Evolutionary conservation across 306 rosid species (phyloP).

Genomic region (Oxytropis ochrocephala): DNA sequence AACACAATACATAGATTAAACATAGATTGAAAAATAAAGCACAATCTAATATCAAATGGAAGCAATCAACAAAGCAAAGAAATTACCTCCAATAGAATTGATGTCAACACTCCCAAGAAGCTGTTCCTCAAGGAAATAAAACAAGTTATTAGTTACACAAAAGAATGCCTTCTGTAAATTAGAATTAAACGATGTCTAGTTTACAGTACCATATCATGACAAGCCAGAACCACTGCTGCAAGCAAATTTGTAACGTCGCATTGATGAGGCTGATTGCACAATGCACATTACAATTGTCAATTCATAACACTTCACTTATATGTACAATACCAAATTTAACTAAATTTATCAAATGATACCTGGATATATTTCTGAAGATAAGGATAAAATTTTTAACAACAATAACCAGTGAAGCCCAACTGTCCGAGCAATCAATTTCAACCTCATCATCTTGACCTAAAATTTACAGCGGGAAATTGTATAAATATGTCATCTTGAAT

Average conservation of each 20-base stretch:
- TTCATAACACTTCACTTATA: slow-evolving; percentile 17
- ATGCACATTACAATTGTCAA: slow-evolving; percentile 19
- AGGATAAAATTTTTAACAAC: slow-evolving; percentile 60
- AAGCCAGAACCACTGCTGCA: slow-evolving; percentile 85
- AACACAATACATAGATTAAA: too few relatives aligned
- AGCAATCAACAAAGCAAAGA: too few relatives aligned
- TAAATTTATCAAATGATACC: slow-evolving; percentile 37
- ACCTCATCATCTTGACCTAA: slow-evolving; percentile 84
- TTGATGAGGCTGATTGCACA: slow-evolving; percentile 81
- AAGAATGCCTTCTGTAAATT: too few relatives aligned
- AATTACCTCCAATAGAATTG: too few relatives aligned
- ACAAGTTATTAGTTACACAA: too few relatives aligned
- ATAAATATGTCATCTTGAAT: slow-evolving; percentile 5
- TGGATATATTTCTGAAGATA: slow-evolving; percentile 65
- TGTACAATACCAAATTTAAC: slow-evolving; percentile 15
- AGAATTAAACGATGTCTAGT: too few relatives aligned
- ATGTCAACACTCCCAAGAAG: too few relatives aligned
- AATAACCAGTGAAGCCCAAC: slow-evolving; percentile 80
- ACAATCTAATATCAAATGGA: too few relatives aligned
- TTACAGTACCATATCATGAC: slow-evolving; percentile 82
- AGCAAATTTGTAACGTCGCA: slow-evolving; percentile 69
- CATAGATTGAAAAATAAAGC: too few relatives aligned
- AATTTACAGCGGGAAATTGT: slow-evolving; percentile 19
- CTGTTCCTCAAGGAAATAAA: too few relatives aligned
- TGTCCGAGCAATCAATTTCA: slow-evolving; percentile 81